These are phyloP conservation scores for Rhynchosporium graminicola DNA, from an alignment of 2,329 filamentous ascomycete genomes.

Conservation along the genomic window DNA sequence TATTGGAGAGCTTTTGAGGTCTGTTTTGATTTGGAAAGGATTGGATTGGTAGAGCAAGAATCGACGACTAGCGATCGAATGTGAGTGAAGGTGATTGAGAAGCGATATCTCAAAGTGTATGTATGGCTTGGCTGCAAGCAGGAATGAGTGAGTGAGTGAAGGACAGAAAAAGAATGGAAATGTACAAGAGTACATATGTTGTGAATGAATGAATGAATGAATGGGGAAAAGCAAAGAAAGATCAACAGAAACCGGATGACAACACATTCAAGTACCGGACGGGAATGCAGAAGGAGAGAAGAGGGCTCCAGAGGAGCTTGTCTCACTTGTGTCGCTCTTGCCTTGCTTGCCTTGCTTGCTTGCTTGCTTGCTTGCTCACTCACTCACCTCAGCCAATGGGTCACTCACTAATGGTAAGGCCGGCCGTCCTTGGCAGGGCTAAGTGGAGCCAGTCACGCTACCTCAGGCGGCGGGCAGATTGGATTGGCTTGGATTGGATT, in stretches of 20 bases:
- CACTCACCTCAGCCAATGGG: not conserved
- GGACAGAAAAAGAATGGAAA: conserved; percentile 22
- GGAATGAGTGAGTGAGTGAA: conserved; percentile 10
- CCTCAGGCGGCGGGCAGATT: no score
- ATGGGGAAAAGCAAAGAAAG: not conserved
- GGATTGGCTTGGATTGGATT: no score
- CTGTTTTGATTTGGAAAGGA: not conserved
- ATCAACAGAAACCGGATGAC: not conserved
- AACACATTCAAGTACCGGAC: conserved; percentile 4
- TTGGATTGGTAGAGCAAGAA: not conserved
- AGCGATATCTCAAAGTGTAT: conserved; percentile 21
- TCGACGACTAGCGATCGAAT: conserved; percentile 23
- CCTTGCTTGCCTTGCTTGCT: not conserved
- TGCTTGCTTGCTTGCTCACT: conserved; percentile 2
- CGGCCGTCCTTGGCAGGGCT: conserved; percentile 8
- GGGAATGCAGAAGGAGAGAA: conserved; percentile 1
- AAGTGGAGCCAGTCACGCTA: not conserved
- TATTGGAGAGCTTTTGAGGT: not conserved
- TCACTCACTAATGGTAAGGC: not conserved
- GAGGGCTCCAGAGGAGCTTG: not conserved
- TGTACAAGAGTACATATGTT: conserved; percentile 19
- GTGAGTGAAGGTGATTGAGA: conserved; percentile 24
- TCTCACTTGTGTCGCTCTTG: not conserved
- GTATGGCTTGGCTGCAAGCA: conserved; percentile 3
- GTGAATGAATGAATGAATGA: not conserved